These are phyloP conservation scores for Pisolithus tinctorius DNA, from an alignment of 768 basidiomycete species.

Conservation along the genomic window DNA sequence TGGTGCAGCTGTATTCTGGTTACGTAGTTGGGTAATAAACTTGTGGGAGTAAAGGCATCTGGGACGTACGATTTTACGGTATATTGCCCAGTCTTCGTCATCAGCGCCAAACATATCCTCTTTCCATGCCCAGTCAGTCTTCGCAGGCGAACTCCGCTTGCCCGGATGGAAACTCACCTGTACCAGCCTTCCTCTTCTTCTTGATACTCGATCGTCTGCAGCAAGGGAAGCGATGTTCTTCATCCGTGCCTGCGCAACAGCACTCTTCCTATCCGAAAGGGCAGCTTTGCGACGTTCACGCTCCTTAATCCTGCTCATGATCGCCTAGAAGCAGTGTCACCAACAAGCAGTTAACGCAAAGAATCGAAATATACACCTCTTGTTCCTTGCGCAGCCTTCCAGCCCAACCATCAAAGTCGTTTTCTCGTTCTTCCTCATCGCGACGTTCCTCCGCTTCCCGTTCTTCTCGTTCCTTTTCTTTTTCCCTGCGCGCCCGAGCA, in stretches of 20 bases:
- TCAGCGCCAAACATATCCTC: conserved; percentile 93
- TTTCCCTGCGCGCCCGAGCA: conserved; percentile 75
- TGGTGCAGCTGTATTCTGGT: conserved; percentile 56
- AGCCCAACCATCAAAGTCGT: conserved; percentile 71
- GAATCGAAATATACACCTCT: conserved; percentile 44
- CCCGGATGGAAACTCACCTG: conserved; percentile 42
- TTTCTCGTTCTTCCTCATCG: conserved; percentile 68
- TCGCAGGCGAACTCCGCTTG: not conserved
- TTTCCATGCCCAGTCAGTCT: conserved; percentile 20
- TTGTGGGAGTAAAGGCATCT: not conserved
- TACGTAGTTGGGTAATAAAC: not conserved
- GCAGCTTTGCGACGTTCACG: conserved; percentile 74
- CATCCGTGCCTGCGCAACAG: conserved; percentile 93
- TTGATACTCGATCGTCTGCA: conserved; percentile 73
- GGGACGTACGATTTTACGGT: conserved; percentile 82
- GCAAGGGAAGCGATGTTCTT: conserved; percentile 92
- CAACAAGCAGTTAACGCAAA: not conserved
- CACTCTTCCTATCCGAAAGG: conserved; percentile 85
- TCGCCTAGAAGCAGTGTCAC: conserved; percentile 35
- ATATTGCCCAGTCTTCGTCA: conserved; percentile 96
- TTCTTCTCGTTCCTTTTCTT: conserved; percentile 77
- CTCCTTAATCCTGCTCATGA: conserved; percentile 84
- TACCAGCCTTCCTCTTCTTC: conserved; percentile 78
- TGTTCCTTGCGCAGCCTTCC: conserved; percentile 69
- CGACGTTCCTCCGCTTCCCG: conserved; percentile 49